Base-by-base conservation (phyloP, 1,139 yeast genomes). In the Candida pseudoviswanathii region DNA sequence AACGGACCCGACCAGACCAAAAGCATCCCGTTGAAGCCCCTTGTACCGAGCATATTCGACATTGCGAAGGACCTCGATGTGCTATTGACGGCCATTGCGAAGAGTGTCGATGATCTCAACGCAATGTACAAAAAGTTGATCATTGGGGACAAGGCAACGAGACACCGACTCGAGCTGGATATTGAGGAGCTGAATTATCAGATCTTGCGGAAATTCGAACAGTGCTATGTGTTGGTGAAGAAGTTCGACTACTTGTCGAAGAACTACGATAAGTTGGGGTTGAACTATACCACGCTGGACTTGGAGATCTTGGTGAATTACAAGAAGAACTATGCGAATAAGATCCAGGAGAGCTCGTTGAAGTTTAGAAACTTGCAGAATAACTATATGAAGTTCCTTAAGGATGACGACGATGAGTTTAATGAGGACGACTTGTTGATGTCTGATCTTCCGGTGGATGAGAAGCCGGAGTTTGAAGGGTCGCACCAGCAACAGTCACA, bases 281-380 rank as follows among this genome's bases (percentile, higher is more conserved):
- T 75, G 42, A 58, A 68, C 44, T 76, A 73, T 53, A 68, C 73
- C 50, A 62, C 62, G 8, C 77, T 78, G 53, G 95, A 88, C 58
- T 61, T 82, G 39, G 73, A 79, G 44, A 85, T 94, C 75, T 74
- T 91, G 51, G 85, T 82, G 46, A 94, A 92, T 66, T 82, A 89
- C 71, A 88, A 89, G 66, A 87, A 89, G 59, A 85, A 84, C 43
- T 83, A 92, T 66, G 99, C 99, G 3, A 75, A 86, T 39, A 85
- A 86, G 63, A 86, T 95, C 38, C 98, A 94, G 65, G 85, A 84
- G 43, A 73, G 81, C 44, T 86, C 96, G 41, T 80, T 92, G 27
- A 77, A 78, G 46, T 94, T 92, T 68, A 74, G 99, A 48, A 89
- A 89, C 60, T 73, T 92, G 60, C 99, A 94, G 65, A 89, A 92